Conservation (phyloP, 441 rosid genomes). For the Eruca vesicaria region DNA sequence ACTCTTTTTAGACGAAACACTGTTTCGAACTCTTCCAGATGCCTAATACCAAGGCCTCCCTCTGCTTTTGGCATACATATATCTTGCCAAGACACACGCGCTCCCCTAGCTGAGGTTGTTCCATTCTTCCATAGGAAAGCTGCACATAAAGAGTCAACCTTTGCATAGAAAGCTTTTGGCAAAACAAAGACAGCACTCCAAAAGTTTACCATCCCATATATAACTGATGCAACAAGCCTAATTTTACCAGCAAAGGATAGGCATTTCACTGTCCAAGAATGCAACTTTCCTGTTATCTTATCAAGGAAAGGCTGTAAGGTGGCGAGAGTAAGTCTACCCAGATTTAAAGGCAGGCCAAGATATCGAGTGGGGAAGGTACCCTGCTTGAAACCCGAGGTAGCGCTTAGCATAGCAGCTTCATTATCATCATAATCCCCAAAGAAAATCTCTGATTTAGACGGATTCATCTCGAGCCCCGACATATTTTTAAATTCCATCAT, state of each 20-base stretch:
- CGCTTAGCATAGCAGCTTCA: not conserved
- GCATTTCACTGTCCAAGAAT: not conserved
- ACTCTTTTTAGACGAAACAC: too few species aligned
- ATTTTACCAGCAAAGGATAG: not conserved
- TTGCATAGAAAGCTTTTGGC: not conserved
- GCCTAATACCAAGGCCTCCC: too few species aligned
- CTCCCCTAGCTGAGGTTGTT: not conserved
- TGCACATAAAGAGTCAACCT: not conserved
- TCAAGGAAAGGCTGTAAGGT: not conserved
- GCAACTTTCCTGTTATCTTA: not conserved
- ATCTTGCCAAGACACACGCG: not conserved
- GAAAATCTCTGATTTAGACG: not conserved
- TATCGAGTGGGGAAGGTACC: not conserved
- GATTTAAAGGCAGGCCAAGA: not conserved
- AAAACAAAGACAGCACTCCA: not conserved
- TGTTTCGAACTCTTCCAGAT: too few species aligned
- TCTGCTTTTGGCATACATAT: too few species aligned
- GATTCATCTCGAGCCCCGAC: not conserved
- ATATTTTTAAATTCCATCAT: not conserved
- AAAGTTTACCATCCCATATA: not conserved
- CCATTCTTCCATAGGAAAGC: not conserved
- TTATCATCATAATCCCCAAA: not conserved
- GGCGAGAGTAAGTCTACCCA: not conserved
- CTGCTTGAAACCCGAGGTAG: not conserved
- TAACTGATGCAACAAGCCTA: not conserved